Evolutionary conservation across 345 rosid species (phyloP).

Genomic region (Laguncularia racemosa): DNA sequence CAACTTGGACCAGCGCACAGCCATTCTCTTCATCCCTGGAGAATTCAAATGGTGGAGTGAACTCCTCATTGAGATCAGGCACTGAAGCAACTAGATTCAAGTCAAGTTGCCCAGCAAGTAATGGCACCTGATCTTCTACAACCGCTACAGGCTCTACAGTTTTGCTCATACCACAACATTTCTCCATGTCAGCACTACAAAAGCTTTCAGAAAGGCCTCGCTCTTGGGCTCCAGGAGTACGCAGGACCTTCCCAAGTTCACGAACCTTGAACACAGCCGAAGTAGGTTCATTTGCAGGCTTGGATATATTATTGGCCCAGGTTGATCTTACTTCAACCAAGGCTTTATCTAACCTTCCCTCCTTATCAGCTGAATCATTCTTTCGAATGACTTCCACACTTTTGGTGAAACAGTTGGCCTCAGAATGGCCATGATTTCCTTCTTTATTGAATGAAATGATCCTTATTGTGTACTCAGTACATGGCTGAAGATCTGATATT

Average conservation of each 20-base stretch:
- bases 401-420: constrained; percentile 57
- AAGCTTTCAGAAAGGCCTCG: constrained; percentile 57
- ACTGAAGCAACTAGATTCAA: constrained; percentile 63
- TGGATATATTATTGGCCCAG: constrained; percentile 25
- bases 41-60: constrained; percentile 71
- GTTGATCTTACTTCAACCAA: constrained; percentile 30
- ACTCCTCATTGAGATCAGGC: constrained; percentile 89
- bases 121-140: constrained; percentile 34
- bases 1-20: constrained; percentile 45
- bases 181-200: constrained; percentile 55
- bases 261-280: constrained; percentile 62
- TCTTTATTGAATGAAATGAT: constrained; percentile 49
- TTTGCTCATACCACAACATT: constrained; percentile 41
- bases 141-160: constrained; percentile 22
- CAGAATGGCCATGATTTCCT: constrained; percentile 60
- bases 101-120: constrained; percentile 57
- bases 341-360: constrained; percentile 26
- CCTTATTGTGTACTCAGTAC: constrained; percentile 68
- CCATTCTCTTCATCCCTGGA: constrained; percentile 85
- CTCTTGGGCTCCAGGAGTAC: constrained; percentile 65
- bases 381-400: constrained; percentile 55
- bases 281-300: constrained; percentile 21
- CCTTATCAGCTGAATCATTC: constrained; percentile 20
- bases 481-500: constrained; percentile 77
- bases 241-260: constrained; percentile 64